Base-by-base conservation (phyloP, 306 rosid genomes). In the Rosa multiflora region DNA sequence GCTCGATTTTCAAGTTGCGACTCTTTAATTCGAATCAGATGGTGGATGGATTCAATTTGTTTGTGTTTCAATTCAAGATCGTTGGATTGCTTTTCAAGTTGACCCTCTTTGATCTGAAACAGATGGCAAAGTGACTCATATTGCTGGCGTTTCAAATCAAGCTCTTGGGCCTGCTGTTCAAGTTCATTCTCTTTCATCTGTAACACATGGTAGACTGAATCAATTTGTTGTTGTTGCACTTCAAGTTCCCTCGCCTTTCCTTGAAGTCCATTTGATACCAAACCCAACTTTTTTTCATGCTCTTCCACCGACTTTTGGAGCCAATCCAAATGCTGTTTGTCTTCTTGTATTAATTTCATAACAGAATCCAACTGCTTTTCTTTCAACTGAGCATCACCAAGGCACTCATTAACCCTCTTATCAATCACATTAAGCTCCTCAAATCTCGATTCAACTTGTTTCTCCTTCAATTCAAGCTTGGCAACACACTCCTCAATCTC, bases 211-310 rank as follows among this genome's bases (percentile, higher is more conserved):
- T 35, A 63, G 18, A 29, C 10, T 2, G 43, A 63, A 32, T 6
- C 39, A 32, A 32, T 29, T 5, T 63, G 71, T 18, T 66, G 71
- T 12, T 66, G 44, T 8, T 39, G n/a, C 47, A 39, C 10, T 17
- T 66, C 47, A 66, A 66, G 46, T 3, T 66, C 76, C 59, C 69
- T 85, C 73, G 76, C 82, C 48, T 76, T 80, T 68, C 47, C 76
- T 48, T 81, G 75, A 21, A 87, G 76, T 56, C 84, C 82, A 74
- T 77, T 20, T 4, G 59, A 35, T 6, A 66, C 5, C 18, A 3
- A 66, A 6, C 47, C 71, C 71, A 66, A 66, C 20, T 40, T 47
- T 0, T 17, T 66, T 10, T 66, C 47, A 9, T 17, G 39, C 35
- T 52, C 79, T 14, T 81, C 83, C 2, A 72, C 17, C 39, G 68